Evolutionary conservation across 2,329 filamentous ascomycete genomes (phyloP), one percentile per base, ranked within the genome.

Genomic region (Penicillium sp.): DNA sequence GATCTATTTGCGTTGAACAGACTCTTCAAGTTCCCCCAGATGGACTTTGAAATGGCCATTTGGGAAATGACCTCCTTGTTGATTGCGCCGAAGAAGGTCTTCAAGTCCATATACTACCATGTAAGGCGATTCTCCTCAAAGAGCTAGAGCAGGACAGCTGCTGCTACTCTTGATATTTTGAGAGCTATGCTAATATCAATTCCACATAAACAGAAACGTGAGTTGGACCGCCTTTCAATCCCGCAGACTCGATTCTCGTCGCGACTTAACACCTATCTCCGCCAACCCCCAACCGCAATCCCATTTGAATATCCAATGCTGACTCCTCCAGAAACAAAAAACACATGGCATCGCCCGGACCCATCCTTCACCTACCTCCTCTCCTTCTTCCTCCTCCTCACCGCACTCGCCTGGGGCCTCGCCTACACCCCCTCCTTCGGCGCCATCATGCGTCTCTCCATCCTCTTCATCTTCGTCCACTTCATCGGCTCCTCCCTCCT

Each of bases 31-130:
- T 89, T 89, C 70, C 86, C 87, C 11, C 87, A 88, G 67, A 89
- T 90, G 87, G 87, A 90, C 78, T 90, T 90, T 71, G 87, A 90
- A 72, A 88, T 88, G 81, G 87, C 87, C 20, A 84, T 88, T 66
- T 90, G 87, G 87, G 87, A 90, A 74, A 89, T 90, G 84, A 88
- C 85, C 62, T 85, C 83, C 68, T 78, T 90, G 55, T 80, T 90
- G 64, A 86, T 89, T 71, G 85, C 86, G 35, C 87, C 87, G 0
- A 89, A 89, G 77, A 89, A 89, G 72, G 87, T 90, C 53, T 90
- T 90, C 73, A 81, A 87, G 63, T 87, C 86, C 47, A 88, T 89
- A 74, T 89, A 89, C 74, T 88, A 89, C 69, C 86, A 89, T 76
- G 86, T 88, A 76, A 66, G 81, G 15, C 76, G 17, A 28, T 12